A percentile compares a stretch with the other conserved stretches of the same genome.
phyloP scores from a whole-genome alignment of 345 rosid species.

The Aurinia saxatilis region DNA sequence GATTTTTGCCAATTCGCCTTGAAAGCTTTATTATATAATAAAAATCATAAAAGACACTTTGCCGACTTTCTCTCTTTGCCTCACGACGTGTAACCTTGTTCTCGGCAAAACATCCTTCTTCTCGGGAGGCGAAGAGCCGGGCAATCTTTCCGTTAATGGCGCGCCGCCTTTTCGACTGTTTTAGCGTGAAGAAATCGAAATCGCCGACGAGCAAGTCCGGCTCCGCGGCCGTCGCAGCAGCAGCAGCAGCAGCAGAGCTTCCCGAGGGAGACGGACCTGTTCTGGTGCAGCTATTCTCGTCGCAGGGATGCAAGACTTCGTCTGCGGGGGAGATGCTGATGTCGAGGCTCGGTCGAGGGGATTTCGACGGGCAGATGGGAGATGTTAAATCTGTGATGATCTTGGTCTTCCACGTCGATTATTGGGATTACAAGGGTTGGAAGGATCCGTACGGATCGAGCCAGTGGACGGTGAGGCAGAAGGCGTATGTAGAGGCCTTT shows the following conservation, averaged over 20 bases:
- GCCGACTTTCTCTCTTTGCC: too few relatives aligned
- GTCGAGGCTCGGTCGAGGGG: conserved; percentile 90
- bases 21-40: too few relatives aligned
- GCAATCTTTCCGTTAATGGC: conserved; percentile 30
- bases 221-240: conserved; percentile 22
- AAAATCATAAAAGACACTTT: too few relatives aligned
- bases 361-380: conserved; percentile 44
- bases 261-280: conserved; percentile 43
- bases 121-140: conserved; percentile 21
- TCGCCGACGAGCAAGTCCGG: conserved; percentile 9
- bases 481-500: conserved; percentile 79
- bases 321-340: conserved; percentile 71
- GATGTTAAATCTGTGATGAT: conserved; percentile 34
- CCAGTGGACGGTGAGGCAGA: conserved; percentile 83
- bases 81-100: too few relatives aligned
- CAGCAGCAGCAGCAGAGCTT: conserved; percentile 32
- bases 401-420: conserved; percentile 74
- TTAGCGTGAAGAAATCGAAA: conserved; percentile 28
- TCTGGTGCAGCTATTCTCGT: conserved; percentile 80
- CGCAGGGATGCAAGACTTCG: conserved; percentile 81
- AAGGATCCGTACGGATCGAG: conserved; percentile 83
- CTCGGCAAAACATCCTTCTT: conserved; percentile 1
- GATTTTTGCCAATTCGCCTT: too few relatives aligned
- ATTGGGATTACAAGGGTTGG: conserved; percentile 96
- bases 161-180: conserved; percentile 75